phyloP scores from a whole-genome alignment of 805 yeast genomes.

The Geotrichum ghanense region DNA sequence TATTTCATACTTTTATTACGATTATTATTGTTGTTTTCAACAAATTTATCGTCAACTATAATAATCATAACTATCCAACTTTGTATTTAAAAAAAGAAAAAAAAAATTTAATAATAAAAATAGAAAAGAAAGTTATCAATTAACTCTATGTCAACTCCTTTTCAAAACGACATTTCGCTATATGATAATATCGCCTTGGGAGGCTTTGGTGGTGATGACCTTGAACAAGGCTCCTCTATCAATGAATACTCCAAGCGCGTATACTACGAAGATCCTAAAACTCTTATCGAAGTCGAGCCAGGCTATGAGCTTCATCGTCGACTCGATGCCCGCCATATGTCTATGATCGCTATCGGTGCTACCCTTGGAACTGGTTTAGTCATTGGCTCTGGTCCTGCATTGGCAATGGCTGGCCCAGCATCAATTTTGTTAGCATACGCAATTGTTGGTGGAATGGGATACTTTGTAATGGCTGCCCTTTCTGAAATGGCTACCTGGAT shows the following conservation, averaged over 20 bases:
- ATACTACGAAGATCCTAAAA: constrained; percentile 4
- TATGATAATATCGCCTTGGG: no score
- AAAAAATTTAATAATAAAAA: no score
- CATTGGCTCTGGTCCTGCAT: constrained; percentile 67
- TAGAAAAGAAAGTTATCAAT: no score
- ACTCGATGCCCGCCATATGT: constrained; percentile 46
- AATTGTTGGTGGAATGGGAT: constrained; percentile 60
- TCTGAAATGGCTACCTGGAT: constrained; percentile 62
- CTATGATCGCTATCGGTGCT: constrained; percentile 75
- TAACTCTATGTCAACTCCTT: no score
- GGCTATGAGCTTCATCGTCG: constrained; percentile 20
- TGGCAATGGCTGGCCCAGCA: constrained; percentile 57
- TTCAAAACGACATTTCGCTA: no score
- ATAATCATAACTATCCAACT: no score
- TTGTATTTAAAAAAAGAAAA: no score
- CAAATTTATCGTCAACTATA: no score
- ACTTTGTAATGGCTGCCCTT: constrained; percentile 53
- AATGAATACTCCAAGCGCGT: background rate
- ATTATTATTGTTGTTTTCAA: no score
- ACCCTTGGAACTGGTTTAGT: constrained; percentile 73
- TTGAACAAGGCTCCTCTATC: background rate
- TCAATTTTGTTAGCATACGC: constrained; percentile 49
- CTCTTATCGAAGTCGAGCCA: constrained; percentile 4
- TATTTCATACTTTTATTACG: no score
- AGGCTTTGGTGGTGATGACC: background rate